Conservation (phyloP, 1,284 basidiomycete species). For the Coniferiporia weirii region DNA sequence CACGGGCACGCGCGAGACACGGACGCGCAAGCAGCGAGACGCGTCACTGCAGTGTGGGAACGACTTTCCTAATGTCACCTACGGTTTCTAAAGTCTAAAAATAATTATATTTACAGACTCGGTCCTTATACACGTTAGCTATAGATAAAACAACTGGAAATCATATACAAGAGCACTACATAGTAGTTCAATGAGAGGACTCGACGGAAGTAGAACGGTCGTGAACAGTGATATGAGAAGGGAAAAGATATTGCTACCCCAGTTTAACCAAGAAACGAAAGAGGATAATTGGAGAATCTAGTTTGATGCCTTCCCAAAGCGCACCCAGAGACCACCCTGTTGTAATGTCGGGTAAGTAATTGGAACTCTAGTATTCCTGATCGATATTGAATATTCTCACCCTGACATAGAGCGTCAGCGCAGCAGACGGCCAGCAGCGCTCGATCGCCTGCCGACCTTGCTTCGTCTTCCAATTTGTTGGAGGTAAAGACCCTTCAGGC, state of each 20-base stretch:
- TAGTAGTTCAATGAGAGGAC: too few relatives aligned
- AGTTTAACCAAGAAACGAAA: neutral
- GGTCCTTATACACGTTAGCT: too few relatives aligned
- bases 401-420: conserved; percentile 59
- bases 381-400: conserved; percentile 29
- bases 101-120: too few relatives aligned
- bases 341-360: neutral
- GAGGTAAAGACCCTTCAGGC: conserved; percentile 54
- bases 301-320: conserved; percentile 30
- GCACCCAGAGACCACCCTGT: conserved; percentile 52
- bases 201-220: too few relatives aligned
- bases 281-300: neutral
- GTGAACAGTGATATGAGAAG: neutral
- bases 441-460: conserved; percentile 52
- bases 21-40: conserved; percentile 8
- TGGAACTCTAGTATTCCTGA: neutral
- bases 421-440: conserved; percentile 52
- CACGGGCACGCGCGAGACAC: neutral
- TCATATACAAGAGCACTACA: too few relatives aligned
- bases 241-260: neutral
- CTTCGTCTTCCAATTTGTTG: conserved; percentile 47
- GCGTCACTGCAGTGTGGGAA: conserved; percentile 8
- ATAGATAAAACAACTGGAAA: too few relatives aligned
- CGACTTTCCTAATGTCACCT: neutral
- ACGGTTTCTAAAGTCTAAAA: neutral